phyloP scores from a whole-genome alignment of 495 filamentous ascomycete genomes.

The Penicillium fimorum region DNA sequence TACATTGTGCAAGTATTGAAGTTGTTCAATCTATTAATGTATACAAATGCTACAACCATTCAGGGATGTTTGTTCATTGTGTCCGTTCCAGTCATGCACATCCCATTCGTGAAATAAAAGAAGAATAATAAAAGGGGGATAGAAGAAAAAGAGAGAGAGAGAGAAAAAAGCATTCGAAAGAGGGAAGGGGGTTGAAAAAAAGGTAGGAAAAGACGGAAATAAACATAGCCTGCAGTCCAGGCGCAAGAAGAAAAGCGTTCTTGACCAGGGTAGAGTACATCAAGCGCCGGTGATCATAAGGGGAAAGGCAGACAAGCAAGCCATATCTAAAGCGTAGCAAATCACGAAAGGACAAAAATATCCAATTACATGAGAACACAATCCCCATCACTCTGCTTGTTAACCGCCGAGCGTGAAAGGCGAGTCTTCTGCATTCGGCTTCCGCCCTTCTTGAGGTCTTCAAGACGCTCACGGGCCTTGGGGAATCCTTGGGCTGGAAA shows the following conservation, averaged over 20 bases:
- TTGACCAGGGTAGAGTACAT: constrained; percentile 6
- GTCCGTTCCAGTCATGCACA: constrained; percentile 6
- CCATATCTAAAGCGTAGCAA: constrained; percentile 1
- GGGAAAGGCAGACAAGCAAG: constrained; percentile 14
- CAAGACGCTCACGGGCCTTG: constrained; percentile 86
- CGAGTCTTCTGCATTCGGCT: constrained; percentile 70
- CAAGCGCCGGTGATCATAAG: constrained; percentile 22
- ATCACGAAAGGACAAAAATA: background rate
- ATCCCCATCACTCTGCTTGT: constrained; percentile 79
- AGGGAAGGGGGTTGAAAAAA: background rate
- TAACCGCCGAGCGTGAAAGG: constrained; percentile 76
- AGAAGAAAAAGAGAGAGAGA: background rate
- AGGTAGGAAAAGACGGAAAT: background rate
- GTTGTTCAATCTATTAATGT: constrained; percentile 10
- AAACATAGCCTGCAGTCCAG: constrained; percentile 18
- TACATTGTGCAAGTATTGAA: background rate
- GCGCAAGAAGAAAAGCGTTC: constrained; percentile 7
- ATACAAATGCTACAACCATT: background rate
- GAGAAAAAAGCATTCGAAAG: background rate
- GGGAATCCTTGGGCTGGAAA: constrained; percentile 82
- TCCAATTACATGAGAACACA: constrained; percentile 71
- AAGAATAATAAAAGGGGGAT: background rate
- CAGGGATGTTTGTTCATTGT: background rate
- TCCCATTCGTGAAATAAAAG: background rate
- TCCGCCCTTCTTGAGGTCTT: constrained; percentile 83